Evolutionary conservation across 1,284 basidiomycete species (phyloP).

Genomic region (Leccinum pachyderme): DNA sequence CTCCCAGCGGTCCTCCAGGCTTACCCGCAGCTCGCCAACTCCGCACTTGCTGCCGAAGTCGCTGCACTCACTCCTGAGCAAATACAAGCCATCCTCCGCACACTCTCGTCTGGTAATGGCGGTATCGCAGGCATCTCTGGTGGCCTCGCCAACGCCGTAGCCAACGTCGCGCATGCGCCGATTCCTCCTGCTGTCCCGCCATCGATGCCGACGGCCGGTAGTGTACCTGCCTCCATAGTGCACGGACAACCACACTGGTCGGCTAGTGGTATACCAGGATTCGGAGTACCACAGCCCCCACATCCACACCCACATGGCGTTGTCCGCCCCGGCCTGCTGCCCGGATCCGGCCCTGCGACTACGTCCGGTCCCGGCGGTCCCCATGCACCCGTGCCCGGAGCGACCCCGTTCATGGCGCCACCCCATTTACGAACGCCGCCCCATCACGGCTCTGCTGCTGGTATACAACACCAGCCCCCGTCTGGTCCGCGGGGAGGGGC

Average conservation of each 20-base stretch:
- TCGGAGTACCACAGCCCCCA: conserved; percentile 6
- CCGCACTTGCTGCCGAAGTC: conserved; percentile 39
- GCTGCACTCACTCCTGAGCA: conserved; percentile 61
- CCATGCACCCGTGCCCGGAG: conserved; percentile 1
- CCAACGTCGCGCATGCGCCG: conserved; percentile 21
- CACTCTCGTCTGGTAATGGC: conserved; percentile 38
- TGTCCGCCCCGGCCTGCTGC: not conserved
- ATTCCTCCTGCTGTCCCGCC: not conserved
- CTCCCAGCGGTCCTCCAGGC: conserved; percentile 32
- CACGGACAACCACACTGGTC: conserved; percentile 25
- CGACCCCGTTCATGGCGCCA: conserved; percentile 16
- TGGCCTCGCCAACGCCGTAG: conserved; percentile 31
- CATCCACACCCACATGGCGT: conserved; percentile 3
- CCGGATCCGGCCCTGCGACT: conserved; percentile 7
- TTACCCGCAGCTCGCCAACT: conserved; percentile 34
- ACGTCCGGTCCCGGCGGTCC: conserved; percentile 1
- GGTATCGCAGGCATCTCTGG: conserved; percentile 29
- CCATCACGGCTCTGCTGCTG: conserved; percentile 12
- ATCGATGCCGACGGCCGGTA: conserved; percentile 6
- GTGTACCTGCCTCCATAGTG: conserved; percentile 2
- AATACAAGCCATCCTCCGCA: conserved; percentile 53
- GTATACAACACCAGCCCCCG: conserved; percentile 24
- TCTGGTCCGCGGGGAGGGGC: conserved; percentile 22
- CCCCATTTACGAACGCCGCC: conserved; percentile 19
- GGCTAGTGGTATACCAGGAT: conserved; percentile 13